Evolutionary conservation across 352 stramenopile species (phyloP), one percentile per base, ranked within the genome.

Genomic region (Saprolegnia diclina): DNA sequence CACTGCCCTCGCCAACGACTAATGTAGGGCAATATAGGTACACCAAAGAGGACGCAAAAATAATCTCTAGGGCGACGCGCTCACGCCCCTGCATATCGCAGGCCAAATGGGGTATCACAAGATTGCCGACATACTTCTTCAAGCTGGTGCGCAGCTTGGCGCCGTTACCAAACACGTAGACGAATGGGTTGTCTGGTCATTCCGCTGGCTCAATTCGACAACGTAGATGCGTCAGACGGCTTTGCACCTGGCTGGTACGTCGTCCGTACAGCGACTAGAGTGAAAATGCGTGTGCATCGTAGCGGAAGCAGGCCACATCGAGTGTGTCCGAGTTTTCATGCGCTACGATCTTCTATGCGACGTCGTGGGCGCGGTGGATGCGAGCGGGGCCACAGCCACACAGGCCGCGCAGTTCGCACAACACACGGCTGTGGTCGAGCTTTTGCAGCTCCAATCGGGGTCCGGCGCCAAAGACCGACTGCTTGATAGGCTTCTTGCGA

Each of bases 161-260:
- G 52, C 52, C 4, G 35, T 35, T 2, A 59, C 52, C 11, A 26
- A 16, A n/a, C 52, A 42, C 24, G 52, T 59, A 40, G 52, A 35
- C 2, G 5, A 5, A 35, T 5, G 29, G 2, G 29, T 35, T 6
- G 52, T 48, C 7, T 59, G 13, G 3, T 11, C 35, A 3, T 59
- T 13, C 13, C 1, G 11, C 3, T 19, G 11, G 11, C 35, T 59
- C 19, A 21, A 1, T 40, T 4, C 35, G 13, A 9, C 24, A 29
- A n/a, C 21, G 50, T 61, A 69, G 63, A 69, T 69, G 63, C 48
- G 29, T 16, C 63, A 69, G 26, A 69, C 63, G 19, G 45, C 63
- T 13, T 38, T 69, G 6, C 63, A 69, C 32, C 10, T 69, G 3
- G 63, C 63, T 29, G 63, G 63, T 69, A 29, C 24, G 26, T 66